Conservation (phyloP, 768 basidiomycete genomes). For the Suillus brevipes region DNA sequence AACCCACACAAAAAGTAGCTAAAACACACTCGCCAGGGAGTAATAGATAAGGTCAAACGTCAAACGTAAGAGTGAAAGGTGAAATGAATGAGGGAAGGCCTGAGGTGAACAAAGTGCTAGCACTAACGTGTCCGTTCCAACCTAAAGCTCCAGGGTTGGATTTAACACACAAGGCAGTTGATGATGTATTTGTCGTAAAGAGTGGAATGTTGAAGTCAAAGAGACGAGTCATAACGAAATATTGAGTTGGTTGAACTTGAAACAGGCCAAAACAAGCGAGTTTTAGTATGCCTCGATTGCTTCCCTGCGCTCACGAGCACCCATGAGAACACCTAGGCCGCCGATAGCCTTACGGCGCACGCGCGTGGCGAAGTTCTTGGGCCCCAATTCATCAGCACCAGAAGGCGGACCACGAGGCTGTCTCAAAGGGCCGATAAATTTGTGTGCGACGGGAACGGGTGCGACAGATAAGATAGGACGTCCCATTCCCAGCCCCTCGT, state of each 20-base stretch:
- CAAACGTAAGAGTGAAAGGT: constrained; percentile 5
- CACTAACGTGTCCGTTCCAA: constrained; percentile 14
- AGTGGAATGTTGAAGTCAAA: constrained; percentile 21
- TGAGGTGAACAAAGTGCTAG: constrained; percentile 8
- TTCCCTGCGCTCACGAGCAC: constrained; percentile 78
- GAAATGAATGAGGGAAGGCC: constrained; percentile 8
- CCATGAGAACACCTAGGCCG: constrained; percentile 76
- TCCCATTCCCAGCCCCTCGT: constrained; percentile 86
- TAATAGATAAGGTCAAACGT: constrained; percentile 4
- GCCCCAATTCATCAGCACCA: constrained; percentile 81
- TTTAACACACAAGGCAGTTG: constrained; percentile 3
- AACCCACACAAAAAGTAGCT: not conserved
- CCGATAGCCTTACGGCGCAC: constrained; percentile 84
- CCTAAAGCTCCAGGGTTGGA: constrained; percentile 6
- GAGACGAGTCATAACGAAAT: constrained; percentile 14
- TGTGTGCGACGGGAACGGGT: constrained; percentile 29
- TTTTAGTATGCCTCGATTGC: constrained; percentile 67
- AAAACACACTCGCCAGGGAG: constrained; percentile 2
- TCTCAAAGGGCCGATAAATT: constrained; percentile 58
- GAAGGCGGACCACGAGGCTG: constrained; percentile 89
- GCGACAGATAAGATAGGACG: constrained; percentile 48
- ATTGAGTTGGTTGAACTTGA: not conserved
- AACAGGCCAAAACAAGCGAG: constrained; percentile 7
- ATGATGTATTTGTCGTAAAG: constrained; percentile 11
- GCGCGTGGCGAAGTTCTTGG: constrained; percentile 86